Evolutionary conservation across 345 rosid genomes (phyloP), one percentile per base, ranked within the genome.

Genomic region (Camelina hispida): DNA sequence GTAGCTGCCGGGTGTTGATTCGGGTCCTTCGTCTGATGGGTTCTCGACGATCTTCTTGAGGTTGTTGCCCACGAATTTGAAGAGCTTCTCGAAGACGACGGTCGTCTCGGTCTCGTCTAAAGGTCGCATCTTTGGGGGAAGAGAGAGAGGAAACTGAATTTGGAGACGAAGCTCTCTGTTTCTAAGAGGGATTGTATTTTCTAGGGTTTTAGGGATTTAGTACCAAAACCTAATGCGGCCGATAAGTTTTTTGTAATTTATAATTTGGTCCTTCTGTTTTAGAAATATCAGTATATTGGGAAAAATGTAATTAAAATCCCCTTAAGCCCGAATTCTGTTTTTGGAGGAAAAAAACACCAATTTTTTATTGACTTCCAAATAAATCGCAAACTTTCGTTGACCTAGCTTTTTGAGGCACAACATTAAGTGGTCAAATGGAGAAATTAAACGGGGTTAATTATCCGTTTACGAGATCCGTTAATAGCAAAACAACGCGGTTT

Each of bases 31-130:
- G 69, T 87, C 86, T 16, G 97, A 90, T 0, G 92, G 96, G 73
- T 86, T 88, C 59, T 89, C 97, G 14, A 95, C 91, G 22, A 95
- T 78, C 87, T 92, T 92, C 86, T 95, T 92, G 78, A 95, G 88
- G 65, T 92, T 95, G 76, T 83, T 89, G 42, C 97, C 98, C 0
- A 90, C 87, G 88, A 95, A 95, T 58, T 86, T 81, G 84, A 83
- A 84, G 66, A 95, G 78, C 78, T 92, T 95, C 76, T 89, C 91
- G 84, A 95, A 92, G 12, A 95, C 98, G 9, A 85, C 85, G 14
- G 91, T 84, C 73, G 91, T 95, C 78, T 95, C 99, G 17, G 54
- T 81, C 82, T 95, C 98, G 75, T 92, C 99, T 16, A 95, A 83
- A 4, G 99, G 87, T 35, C 96, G 81, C 93, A 89, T 92, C 62